These are phyloP conservation scores for Elaeis oleifera DNA, from an alignment of 202 grass and related monocot genomes.

Conservation along the genomic window DNA sequence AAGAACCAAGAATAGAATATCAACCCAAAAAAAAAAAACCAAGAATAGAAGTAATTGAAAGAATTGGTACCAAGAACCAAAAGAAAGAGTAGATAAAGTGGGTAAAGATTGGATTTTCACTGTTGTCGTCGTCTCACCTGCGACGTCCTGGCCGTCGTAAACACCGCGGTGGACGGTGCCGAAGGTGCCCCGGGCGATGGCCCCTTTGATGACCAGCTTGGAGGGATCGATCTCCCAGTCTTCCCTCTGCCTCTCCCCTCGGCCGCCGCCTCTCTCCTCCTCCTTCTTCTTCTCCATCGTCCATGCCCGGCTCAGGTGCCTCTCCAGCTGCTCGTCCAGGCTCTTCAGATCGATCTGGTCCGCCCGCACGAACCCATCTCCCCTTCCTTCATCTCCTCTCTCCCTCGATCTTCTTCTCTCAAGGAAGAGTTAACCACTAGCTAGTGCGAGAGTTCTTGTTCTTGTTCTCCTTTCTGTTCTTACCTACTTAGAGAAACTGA, in stretches of 20 bases:
- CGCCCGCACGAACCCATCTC: slow-evolving; percentile 73
- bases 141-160: slow-evolving; percentile 96
- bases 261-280: slow-evolving; percentile 25
- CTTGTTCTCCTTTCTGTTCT: too few species aligned
- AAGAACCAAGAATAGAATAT: too few species aligned
- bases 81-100: too few species aligned
- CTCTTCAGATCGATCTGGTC: slow-evolving; percentile 99
- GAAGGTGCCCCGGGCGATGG: slow-evolving; percentile 90
- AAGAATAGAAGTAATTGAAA: too few species aligned
- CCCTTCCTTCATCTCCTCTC: slow-evolving; percentile 28
- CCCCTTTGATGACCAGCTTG: slow-evolving; percentile 68
- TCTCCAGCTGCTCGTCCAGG: slow-evolving; percentile 94
- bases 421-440: neutral
- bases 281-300: slow-evolving; percentile 85
- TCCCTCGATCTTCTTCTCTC: neutral
- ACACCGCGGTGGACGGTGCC: slow-evolving; percentile 80
- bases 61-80: too few species aligned
- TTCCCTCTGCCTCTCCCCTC: slow-evolving; percentile 41
- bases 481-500: too few species aligned
- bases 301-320: slow-evolving; percentile 69
- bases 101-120: neutral
- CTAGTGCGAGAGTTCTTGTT: too few species aligned
- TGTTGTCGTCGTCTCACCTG: slow-evolving; percentile 28
- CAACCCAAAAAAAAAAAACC: too few species aligned
- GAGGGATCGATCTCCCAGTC: slow-evolving; percentile 88